A percentile compares a stretch with the other conserved stretches of the same genome.
Conservation (phyloP, 805 yeast genomes). For the Tetrapisispora arboricola region DNA sequence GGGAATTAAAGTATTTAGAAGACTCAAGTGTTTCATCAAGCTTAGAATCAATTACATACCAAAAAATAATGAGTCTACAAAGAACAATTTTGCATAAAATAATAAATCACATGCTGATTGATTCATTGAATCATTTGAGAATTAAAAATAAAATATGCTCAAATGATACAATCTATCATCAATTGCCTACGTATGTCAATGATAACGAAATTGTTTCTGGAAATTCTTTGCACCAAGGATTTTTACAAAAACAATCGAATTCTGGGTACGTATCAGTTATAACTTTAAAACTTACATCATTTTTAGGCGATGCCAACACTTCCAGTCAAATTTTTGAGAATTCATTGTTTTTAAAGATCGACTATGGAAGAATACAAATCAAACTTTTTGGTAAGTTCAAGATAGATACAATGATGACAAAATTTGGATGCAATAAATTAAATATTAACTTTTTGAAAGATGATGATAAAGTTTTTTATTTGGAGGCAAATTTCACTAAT, state of each 20-base stretch:
- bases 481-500: conserved; percentile 20
- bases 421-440: conserved; percentile 23
- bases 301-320: conserved; percentile 23
- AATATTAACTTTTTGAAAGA: conserved; percentile 21
- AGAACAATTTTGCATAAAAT: conserved; percentile 26
- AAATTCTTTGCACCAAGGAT: not conserved
- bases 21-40: conserved; percentile 17
- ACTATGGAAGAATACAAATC: conserved; percentile 22
- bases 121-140: conserved; percentile 26
- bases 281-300: conserved; percentile 23
- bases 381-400: conserved; percentile 26
- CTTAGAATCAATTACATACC: conserved; percentile 27
- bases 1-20: conserved; percentile 27
- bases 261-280: conserved; percentile 14
- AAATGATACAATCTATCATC: conserved; percentile 6
- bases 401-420: conserved; percentile 22
- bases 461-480: conserved; percentile 22
- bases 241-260: not conserved
- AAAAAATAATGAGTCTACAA: conserved; percentile 24
- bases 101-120: conserved; percentile 29
- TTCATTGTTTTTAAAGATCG: conserved; percentile 26
- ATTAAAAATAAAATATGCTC: conserved; percentile 23
- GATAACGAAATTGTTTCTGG: conserved; percentile 1
- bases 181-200: conserved; percentile 19
- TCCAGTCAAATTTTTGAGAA: conserved; percentile 21